These are phyloP conservation scores for Pestalotiopsis sp. DNA, from an alignment of 2,329 filamentous ascomycete species.

Conservation along the genomic window DNA sequence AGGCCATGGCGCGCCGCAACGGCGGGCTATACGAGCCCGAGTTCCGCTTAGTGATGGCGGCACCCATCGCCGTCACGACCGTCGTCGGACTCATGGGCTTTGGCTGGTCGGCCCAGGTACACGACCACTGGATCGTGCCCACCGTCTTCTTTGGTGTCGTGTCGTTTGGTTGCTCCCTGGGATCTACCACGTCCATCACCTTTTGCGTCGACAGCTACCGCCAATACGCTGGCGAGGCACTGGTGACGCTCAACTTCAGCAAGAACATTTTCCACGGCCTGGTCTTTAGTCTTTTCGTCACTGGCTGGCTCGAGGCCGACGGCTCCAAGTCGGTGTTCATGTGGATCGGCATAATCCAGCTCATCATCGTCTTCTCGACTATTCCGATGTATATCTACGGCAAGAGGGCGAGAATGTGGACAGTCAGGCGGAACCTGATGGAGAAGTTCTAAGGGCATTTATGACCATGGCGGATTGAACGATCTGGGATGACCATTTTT, in stretches of 20 bases:
- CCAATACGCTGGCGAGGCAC: slow-evolving; percentile 89
- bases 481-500: background rate
- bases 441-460: slow-evolving; percentile 62
- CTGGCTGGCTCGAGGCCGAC: slow-evolving; percentile 75
- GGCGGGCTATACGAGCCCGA: slow-evolving; percentile 96
- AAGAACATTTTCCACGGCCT: slow-evolving; percentile 94
- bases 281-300: slow-evolving; percentile 86
- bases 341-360: slow-evolving; percentile 83
- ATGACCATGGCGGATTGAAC: background rate
- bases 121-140: slow-evolving; percentile 85
- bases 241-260: slow-evolving; percentile 91
- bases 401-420: slow-evolving; percentile 93
- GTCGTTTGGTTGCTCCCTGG: slow-evolving; percentile 89
- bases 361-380: slow-evolving; percentile 72
- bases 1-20: slow-evolving; percentile 79
- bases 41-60: slow-evolving; percentile 85
- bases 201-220: slow-evolving; percentile 94
- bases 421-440: slow-evolving; percentile 82
- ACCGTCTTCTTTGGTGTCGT: slow-evolving; percentile 92
- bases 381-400: slow-evolving; percentile 95
- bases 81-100: slow-evolving; percentile 90
- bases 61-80: slow-evolving; percentile 78
- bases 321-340: slow-evolving; percentile 80
- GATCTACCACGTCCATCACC: slow-evolving; percentile 88
- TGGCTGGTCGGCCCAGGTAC: slow-evolving; percentile 83